Conservation (phyloP, 345 rosid genomes). For the Citrus australasica region DNA sequence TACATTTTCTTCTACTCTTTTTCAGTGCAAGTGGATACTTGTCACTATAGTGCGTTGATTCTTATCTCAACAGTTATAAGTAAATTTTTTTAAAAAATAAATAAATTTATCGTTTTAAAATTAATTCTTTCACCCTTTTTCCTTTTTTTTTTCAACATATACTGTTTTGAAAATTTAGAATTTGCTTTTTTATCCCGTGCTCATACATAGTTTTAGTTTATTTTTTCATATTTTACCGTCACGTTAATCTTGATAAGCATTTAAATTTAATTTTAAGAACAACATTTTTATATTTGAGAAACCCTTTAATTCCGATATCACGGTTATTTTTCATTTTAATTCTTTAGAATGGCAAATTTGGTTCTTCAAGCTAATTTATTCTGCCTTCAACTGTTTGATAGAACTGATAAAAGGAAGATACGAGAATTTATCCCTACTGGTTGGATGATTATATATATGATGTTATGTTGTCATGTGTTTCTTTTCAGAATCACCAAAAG, state of each 20-base stretch:
- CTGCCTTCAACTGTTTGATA: no score
- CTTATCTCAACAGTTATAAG: conserved; percentile 18
- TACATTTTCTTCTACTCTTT: conserved; percentile 5
- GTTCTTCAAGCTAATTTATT: no score
- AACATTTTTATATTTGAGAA: no score
- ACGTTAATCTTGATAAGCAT: no score
- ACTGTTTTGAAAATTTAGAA: conserved; percentile 3
- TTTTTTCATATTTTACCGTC: not conserved
- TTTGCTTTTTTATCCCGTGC: not conserved
- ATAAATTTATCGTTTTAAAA: not conserved
- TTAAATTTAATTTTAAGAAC: no score
- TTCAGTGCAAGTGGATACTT: conserved; percentile 11
- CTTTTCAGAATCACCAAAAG: conserved; percentile 60
- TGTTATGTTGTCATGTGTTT: conserved; percentile 3
- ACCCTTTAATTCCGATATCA: no score
- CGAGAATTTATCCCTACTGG: not conserved
- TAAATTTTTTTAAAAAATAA: not conserved
- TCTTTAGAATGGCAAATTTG: no score
- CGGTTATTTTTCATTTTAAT: no score
- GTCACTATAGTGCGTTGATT: conserved; percentile 13
- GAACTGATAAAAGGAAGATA: no score
- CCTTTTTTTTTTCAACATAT: not conserved
- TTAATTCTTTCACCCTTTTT: not conserved
- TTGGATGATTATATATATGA: not conserved
- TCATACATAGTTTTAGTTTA: not conserved